Percentiles rank a stretch among this genome's conserved stretches.
These are phyloP conservation scores for Canavalia ensiformis DNA, from an alignment of 306 rosid species.

Conservation along the genomic window DNA sequence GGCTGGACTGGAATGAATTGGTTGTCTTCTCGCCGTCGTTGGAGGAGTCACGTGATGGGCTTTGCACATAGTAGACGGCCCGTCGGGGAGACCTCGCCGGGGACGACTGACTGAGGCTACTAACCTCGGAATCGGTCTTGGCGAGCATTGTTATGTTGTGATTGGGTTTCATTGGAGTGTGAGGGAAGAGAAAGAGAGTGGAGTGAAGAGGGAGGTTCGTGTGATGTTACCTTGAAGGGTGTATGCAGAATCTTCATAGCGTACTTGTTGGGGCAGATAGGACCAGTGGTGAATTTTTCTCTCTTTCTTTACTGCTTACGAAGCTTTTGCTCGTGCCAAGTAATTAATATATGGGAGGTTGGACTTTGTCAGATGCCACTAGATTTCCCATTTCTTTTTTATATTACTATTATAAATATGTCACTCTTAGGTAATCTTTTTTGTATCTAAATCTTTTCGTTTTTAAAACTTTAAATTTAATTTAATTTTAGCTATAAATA, in stretches of 20 bases:
- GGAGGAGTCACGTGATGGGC: conserved; percentile 90
- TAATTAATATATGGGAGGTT: conserved; percentile 49
- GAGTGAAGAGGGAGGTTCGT: background rate
- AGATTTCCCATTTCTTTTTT: background rate
- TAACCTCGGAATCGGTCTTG: conserved; percentile 92
- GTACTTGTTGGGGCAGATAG: conserved; percentile 53
- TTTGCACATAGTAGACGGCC: conserved; percentile 79
- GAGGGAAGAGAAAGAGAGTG: background rate
- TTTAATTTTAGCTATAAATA: too few relatives aligned
- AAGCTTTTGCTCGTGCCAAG: conserved; percentile 48
- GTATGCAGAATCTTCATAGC: conserved; percentile 50
- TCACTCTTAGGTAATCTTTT: background rate
- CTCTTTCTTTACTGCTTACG: conserved; percentile 49
- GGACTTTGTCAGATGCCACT: conserved; percentile 48
- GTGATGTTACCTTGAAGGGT: background rate
- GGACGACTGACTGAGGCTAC: conserved; percentile 83
- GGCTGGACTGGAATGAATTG: conserved; percentile 85
- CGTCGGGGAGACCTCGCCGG: conserved; percentile 77
- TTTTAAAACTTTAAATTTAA: background rate
- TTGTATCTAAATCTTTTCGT: background rate
- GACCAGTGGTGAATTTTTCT: conserved; percentile 6
- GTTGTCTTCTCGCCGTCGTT: conserved; percentile 92
- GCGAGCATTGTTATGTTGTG: conserved; percentile 58
- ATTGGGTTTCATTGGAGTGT: conserved; percentile 20
- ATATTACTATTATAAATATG: background rate